Percentiles rank a stretch among this genome's conserved stretches.
Conservation (phyloP, 345 rosid genomes). For the Hypericum androsaemum region DNA sequence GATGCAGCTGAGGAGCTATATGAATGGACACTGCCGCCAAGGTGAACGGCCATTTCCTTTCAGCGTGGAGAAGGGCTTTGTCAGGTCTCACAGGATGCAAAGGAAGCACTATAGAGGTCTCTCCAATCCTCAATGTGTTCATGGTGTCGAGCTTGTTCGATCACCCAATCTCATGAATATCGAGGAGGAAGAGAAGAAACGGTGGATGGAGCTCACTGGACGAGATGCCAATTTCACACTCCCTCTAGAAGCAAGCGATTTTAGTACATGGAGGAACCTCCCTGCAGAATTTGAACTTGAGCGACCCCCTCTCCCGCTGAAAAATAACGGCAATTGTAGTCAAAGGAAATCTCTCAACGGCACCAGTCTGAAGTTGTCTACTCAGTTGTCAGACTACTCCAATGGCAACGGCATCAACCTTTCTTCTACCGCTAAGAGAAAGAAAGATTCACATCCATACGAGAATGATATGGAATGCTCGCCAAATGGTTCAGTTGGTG, state of each 20-base stretch:
- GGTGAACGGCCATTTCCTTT: constrained; percentile 90
- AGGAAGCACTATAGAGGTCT: constrained; percentile 93
- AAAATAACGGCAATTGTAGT: constrained; percentile 27
- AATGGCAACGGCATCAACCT: constrained; percentile 61
- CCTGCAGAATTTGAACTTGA: constrained; percentile 93
- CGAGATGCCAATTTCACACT: constrained; percentile 72
- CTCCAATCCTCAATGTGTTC: constrained; percentile 92
- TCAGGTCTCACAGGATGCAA: constrained; percentile 95
- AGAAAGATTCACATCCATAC: constrained; percentile 62
- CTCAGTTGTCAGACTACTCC: constrained; percentile 48
- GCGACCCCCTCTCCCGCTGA: constrained; percentile 36
- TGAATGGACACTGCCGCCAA: constrained; percentile 97
- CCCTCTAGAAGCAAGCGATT: constrained; percentile 80
- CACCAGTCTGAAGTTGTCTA: constrained; percentile 68
- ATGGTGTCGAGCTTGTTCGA: constrained; percentile 74
- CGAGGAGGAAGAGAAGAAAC: constrained; percentile 80
- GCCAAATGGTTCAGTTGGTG: constrained; percentile 35
- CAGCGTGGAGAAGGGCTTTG: constrained; percentile 90
- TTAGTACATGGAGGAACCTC: constrained; percentile 85
- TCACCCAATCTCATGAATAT: constrained; percentile 63
- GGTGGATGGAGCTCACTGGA: constrained; percentile 91
- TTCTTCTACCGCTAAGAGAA: constrained; percentile 62
- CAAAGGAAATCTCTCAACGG: constrained; percentile 76
- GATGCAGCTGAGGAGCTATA: constrained; percentile 97
- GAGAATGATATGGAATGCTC: constrained; percentile 45